Base-by-base conservation (phyloP, 2,329 filamentous ascomycete genomes). In the Leptographium flavum region DNA sequence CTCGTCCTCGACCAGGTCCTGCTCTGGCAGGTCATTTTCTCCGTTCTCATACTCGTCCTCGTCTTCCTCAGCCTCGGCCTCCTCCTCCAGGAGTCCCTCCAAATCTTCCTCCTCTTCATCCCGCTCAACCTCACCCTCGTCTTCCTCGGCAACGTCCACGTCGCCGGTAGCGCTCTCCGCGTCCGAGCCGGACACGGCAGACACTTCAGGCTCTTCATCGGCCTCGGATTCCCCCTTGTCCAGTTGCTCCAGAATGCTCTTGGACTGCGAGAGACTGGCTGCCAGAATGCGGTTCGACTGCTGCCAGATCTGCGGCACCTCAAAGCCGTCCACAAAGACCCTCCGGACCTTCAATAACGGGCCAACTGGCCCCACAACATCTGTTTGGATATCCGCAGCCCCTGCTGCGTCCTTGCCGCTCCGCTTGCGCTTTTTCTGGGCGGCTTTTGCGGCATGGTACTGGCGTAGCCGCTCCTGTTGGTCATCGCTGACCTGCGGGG, bases 301-400 rank as follows among this genome's bases (percentile, higher is more conserved):
- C 62, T 95, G 86, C 84, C 90, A 98, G 37, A 98, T 80, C 63
- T 96, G 90, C 19, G 81, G 77, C 11, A 84, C 81, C 55, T 83
- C 84, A 54, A 96, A 94, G 0, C 90, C 92, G 47, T 94, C 79
- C 7, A 87, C 69, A 59, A 95, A 84, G 15, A 98, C 68, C 61
- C 84, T 87, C 55, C 83, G 81, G 55, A 94, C 68, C 55, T 87
- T 87, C 51, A 95, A 58, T 2, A 83, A 63, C 63, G 43, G 70
- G 64, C 31, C 63, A 58, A 33, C 72, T 65, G 53, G 83, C 70
- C 68, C 92, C 92, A 51, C 83, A 70, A 67, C 54, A 78, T 79
- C 53, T 45, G 47, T 5, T 68, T 65, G 52, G 80, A 79, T 52
- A 82, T 67, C 47, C 79, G 72, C 55, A 72, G 66, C 47, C 74